phyloP scores from a whole-genome alignment of 768 basidiomycete species.

The Amylocystis lapponica region DNA sequence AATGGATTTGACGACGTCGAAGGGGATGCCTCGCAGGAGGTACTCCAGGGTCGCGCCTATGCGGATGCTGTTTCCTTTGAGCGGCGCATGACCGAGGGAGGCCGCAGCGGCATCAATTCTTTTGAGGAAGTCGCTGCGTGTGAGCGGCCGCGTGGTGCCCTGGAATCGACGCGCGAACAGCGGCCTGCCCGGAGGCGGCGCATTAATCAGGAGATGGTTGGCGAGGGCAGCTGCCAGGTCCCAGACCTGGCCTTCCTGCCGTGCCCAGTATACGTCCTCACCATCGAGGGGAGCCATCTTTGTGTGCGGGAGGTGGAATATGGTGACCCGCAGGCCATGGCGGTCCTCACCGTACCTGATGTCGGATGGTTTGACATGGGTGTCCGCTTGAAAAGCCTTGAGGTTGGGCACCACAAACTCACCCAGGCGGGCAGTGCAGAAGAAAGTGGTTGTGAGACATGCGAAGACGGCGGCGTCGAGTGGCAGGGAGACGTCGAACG shows the following conservation, averaged over 20 bases:
- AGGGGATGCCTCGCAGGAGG: constrained; percentile 29
- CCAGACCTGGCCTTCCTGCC: constrained; percentile 17
- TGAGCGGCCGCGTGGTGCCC: too few species aligned
- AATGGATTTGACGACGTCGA: constrained; percentile 32
- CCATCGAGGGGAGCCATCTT: constrained; percentile 10
- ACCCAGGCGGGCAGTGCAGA: constrained; percentile 23
- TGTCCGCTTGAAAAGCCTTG: constrained; percentile 21
- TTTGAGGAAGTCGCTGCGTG: constrained; percentile 19
- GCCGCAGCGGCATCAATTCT: constrained; percentile 9
- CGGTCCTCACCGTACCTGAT: constrained; percentile 18
- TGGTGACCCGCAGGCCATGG: constrained; percentile 18
- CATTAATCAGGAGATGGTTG: constrained; percentile 28
- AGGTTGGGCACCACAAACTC: constrained; percentile 34
- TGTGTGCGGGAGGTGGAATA: constrained; percentile 24
- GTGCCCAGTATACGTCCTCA: constrained; percentile 30
- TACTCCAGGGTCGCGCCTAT: constrained; percentile 32
- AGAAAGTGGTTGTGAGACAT: too few species aligned
- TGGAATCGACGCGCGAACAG: constrained; percentile 34
- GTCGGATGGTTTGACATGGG: constrained; percentile 25
- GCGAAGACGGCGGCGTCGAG: constrained; percentile 21
- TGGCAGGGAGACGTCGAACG: not conserved
- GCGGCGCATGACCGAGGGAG: constrained; percentile 4
- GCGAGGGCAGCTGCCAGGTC: constrained; percentile 22
- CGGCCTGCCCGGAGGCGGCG: constrained; percentile 15
- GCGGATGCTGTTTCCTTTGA: constrained; percentile 27